A percentile compares a stretch with the other conserved stretches of the same genome.
Conservation (phyloP, 257 asterid genomes). For the Ehretia macrophylla region DNA sequence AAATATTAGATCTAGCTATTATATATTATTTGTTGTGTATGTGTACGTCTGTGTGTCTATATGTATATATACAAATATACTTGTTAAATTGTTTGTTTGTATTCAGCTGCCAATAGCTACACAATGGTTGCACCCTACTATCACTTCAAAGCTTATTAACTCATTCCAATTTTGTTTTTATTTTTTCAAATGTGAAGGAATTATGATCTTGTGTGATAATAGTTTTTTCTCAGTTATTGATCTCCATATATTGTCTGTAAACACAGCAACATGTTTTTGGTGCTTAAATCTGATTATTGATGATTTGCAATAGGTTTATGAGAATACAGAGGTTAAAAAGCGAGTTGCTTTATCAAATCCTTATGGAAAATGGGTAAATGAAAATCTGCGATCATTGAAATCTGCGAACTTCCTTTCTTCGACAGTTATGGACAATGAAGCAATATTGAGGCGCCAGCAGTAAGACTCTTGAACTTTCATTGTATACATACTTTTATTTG, state of each 20-base stretch:
- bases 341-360: slow-evolving; percentile 77
- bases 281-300: slow-evolving; percentile 6
- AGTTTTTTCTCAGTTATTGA: neutral
- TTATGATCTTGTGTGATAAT: too few relatives aligned
- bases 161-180: too few relatives aligned
- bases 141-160: too few relatives aligned
- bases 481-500: neutral
- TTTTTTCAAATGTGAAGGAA: too few relatives aligned
- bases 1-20: neutral
- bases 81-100: too few relatives aligned
- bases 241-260: neutral
- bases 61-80: too few relatives aligned
- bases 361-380: slow-evolving; percentile 89
- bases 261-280: neutral
- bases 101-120: neutral
- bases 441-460: slow-evolving; percentile 88
- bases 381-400: slow-evolving; percentile 74
- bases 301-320: slow-evolving; percentile 58
- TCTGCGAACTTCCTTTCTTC: slow-evolving; percentile 57
- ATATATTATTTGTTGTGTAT: too few relatives aligned
- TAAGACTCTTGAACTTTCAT: slow-evolving; percentile 33
- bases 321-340: slow-evolving; percentile 92
- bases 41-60: too few relatives aligned
- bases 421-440: slow-evolving; percentile 74
- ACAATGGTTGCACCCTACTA: too few relatives aligned